Conservation (phyloP, 2,329 filamentous ascomycete species). For the Orbilia oligospora region DNA sequence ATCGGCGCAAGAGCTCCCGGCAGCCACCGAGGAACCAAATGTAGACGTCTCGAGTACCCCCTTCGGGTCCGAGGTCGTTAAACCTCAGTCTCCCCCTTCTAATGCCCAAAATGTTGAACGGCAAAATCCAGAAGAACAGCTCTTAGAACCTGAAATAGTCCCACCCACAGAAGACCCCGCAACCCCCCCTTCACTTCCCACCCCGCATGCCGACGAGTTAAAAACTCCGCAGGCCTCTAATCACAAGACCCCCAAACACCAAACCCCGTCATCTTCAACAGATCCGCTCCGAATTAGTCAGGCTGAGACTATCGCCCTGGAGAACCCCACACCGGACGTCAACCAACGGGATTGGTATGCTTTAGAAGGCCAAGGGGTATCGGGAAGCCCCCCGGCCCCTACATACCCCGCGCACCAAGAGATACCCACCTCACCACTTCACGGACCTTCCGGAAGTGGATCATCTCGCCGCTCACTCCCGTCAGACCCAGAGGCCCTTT, state of each 20-base stretch:
- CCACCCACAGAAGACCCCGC: neutral
- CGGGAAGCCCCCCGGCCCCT: slow-evolving; percentile 3
- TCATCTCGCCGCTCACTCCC: slow-evolving; percentile 43
- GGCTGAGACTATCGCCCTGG: slow-evolving; percentile 53
- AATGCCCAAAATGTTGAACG: slow-evolving; percentile 4
- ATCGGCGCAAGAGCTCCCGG: slow-evolving; percentile 1
- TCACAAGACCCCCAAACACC: slow-evolving; percentile 24
- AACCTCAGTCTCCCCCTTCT: slow-evolving; percentile 14
- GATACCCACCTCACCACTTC: slow-evolving; percentile 53
- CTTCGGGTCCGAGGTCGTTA: neutral
- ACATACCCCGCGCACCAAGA: slow-evolving; percentile 33
- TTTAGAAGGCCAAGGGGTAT: slow-evolving; percentile 15
- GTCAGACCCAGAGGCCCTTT: slow-evolving; percentile 35
- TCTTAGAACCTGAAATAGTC: neutral
- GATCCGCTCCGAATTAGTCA: slow-evolving; percentile 55
- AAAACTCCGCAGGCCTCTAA: slow-evolving; percentile 17
- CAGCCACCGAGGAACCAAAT: neutral
- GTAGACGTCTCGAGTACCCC: neutral
- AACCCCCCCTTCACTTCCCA: slow-evolving; percentile 3
- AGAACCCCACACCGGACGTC: slow-evolving; percentile 54
- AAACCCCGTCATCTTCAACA: slow-evolving; percentile 36
- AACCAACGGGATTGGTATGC: slow-evolving; percentile 52
- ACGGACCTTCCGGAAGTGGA: slow-evolving; percentile 28
- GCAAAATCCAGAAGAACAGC: neutral
- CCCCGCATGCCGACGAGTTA: slow-evolving; percentile 3